Conservation (phyloP, 2,329 filamentous ascomycete genomes). For the Metarhizium album region DNA sequence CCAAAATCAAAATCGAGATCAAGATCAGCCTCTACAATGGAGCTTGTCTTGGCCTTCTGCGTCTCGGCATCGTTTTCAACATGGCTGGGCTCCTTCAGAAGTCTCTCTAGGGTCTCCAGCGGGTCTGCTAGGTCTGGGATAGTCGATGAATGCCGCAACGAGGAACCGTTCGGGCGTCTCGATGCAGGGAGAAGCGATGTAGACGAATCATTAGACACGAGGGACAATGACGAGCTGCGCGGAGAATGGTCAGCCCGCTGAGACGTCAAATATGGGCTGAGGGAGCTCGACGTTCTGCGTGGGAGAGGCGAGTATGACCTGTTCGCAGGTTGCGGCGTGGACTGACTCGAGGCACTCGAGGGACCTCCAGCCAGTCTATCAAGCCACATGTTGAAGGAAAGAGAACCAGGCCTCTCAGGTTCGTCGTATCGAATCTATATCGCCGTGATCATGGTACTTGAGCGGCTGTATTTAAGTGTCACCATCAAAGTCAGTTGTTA, state of each 20-base stretch:
- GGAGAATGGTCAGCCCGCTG: slow-evolving; percentile 58
- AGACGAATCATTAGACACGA: slow-evolving; percentile 67
- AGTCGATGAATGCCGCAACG: slow-evolving; percentile 47
- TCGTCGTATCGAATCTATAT: background rate
- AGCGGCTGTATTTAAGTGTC: background rate
- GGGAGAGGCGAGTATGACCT: slow-evolving; percentile 63
- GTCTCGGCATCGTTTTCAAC: slow-evolving; percentile 4
- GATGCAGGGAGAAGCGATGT: slow-evolving; percentile 60
- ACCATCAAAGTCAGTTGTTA: no score
- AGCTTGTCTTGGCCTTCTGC: slow-evolving; percentile 3
- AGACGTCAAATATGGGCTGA: slow-evolving; percentile 57
- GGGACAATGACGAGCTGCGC: slow-evolving; percentile 66
- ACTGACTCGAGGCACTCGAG: slow-evolving; percentile 45
- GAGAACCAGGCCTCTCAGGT: background rate
- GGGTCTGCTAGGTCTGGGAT: slow-evolving; percentile 50
- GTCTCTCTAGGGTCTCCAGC: slow-evolving; percentile 51
- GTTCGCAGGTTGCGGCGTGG: slow-evolving; percentile 50
- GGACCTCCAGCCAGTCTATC: slow-evolving; percentile 67
- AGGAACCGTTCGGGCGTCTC: slow-evolving; percentile 56
- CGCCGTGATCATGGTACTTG: background rate
- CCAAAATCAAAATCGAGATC: slow-evolving; percentile 67
- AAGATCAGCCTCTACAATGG: slow-evolving; percentile 41
- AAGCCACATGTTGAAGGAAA: slow-evolving; percentile 61
- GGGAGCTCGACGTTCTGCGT: slow-evolving; percentile 54
- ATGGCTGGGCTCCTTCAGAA: slow-evolving; percentile 25